Evolutionary conservation across 768 basidiomycete species (phyloP), one percentile per base, ranked within the genome.

Genomic region (Phaeotremella fagi): DNA sequence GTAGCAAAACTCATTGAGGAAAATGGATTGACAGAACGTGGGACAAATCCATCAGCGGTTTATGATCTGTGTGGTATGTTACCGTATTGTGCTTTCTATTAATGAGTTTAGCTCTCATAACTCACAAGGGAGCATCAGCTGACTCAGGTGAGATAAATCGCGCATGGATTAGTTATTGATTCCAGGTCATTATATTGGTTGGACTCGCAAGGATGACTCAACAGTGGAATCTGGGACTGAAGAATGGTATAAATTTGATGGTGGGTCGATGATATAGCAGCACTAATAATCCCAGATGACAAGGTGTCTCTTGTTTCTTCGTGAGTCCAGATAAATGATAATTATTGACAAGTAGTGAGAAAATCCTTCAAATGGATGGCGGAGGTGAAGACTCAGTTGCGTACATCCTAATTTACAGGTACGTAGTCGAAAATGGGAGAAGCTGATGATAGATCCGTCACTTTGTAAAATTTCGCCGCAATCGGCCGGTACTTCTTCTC

Each of bases 51-150:
- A 20, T 86, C 82, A 18, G 90, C 88, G 7, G 61, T 98, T 68
- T 99, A 95, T 70, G 92, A 97, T 45, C 82, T 99, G 28, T 84
- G 87, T 54, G 90, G 90, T 88, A 58, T 66, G 87, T 80, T 3
- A 12, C 2, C 27, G 5, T 22, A 45, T 45, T 3, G 3, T 23
- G 5, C 9, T 24, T 14, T 33, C 23, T 36, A 29, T 20, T 4
- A 23, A 66, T 47, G 22, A 60, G 33, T 16, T 52, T 14, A 90
- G 90, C 86, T 6, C 87, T 99, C 68, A 84, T 99, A 12, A 94
- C 91, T 20, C 95, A 98, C 80, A 99, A 99, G 74, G 95, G 95
- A 11, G 83, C 91, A 0, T 86, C 86, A 0, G 92, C 95, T 0
- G 95, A 98, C 68, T 83, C 88, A 0, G 94, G 92, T 76, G 54